Percentiles rank a stretch among this genome's conserved stretches.
Evolutionary conservation across 768 basidiomycete genomes (phyloP).

Genomic region (Panaeolus cyanescens): DNA sequence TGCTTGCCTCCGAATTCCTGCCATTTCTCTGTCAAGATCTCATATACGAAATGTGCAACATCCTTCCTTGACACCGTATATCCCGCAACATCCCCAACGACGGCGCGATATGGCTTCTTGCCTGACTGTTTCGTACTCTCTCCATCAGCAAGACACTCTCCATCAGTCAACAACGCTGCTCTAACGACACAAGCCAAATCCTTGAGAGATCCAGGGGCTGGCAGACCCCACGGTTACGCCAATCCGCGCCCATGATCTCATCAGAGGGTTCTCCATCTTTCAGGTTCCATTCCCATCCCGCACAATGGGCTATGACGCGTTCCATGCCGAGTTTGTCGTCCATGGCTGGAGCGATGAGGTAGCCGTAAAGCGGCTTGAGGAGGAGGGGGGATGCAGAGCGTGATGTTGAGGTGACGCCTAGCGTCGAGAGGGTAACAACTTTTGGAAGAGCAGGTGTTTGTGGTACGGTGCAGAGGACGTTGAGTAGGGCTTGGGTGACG

Average conservation of each 20-base stretch:
- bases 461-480: conserved; percentile 57
- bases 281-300: conserved; percentile 53
- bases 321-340: conserved; percentile 66
- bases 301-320: conserved; percentile 44
- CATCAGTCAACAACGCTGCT: conserved; percentile 61
- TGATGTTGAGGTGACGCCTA: conserved; percentile 49
- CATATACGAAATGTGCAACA: conserved; percentile 65
- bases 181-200: conserved; percentile 49
- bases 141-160: conserved; percentile 45
- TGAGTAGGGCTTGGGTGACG: conserved; percentile 57
- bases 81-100: conserved; percentile 41
- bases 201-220: conserved; percentile 43
- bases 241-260: conserved; percentile 45
- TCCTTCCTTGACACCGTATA: conserved; percentile 66
- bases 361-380: conserved; percentile 50
- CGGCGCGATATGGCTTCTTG: conserved; percentile 43
- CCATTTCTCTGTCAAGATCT: conserved; percentile 50
- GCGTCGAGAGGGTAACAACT: conserved; percentile 49
- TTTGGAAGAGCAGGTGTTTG: conserved; percentile 44
- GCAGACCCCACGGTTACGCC: conserved; percentile 45
- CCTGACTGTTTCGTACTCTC: conserved; percentile 19
- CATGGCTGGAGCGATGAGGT: conserved; percentile 47
- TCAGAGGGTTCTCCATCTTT: conserved; percentile 38
- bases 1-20: conserved; percentile 51
- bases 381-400: conserved; percentile 47